Evolutionary conservation across 2,329 filamentous ascomycete genomes (phyloP), one percentile per base, ranked within the genome.

Genomic region (Pseudogymnoascus sp.): DNA sequence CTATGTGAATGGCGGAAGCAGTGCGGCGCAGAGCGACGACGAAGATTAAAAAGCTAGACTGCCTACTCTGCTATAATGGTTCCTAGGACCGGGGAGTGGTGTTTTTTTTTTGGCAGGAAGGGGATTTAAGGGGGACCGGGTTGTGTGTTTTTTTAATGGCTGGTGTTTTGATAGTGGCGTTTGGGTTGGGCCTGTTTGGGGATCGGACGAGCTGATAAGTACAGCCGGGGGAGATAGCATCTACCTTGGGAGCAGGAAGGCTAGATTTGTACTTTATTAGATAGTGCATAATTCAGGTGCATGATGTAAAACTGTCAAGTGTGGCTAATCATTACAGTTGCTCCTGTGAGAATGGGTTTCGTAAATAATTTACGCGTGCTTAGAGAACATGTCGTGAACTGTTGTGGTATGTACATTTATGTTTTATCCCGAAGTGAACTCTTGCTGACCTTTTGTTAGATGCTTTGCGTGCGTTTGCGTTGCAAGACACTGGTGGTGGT

Each of bases 21-120:
- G 75, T 64, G 67, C 70, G 58, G 70, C 72, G 60, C 78, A 79
- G 67, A 84, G 81, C 69, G 81, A 84, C 64, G 79, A 82, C 63
- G 81, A 84, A 58, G 70, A 71, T 39, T 68, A 57, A 63, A 58
- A 35, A 39, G 34, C n/a, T 16, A 57, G 35, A 57, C 41, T 61
- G 30, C 20, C 50, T 57, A 41, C 58, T 57, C 47, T 20, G 47
- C 47, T 54, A 20, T 39, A 58, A 59, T 28, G 54, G 57, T 59
- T 61, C 20, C 22, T n/a, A 39, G 35, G 41, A 59, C 37, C 37
- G 47, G 47, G 25, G 58, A 47, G 58, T 47, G 37, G 58, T 43
- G 30, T 59, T 59, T 43, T 25, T 25, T 39, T 59, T 54, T 30
- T 34, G 41, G 41, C 41, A 14, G 22, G 35, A 50, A 30, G 25